phyloP scores from a whole-genome alignment of 192 early-diverging fungal species.

The Spinellus fusiger region DNA sequence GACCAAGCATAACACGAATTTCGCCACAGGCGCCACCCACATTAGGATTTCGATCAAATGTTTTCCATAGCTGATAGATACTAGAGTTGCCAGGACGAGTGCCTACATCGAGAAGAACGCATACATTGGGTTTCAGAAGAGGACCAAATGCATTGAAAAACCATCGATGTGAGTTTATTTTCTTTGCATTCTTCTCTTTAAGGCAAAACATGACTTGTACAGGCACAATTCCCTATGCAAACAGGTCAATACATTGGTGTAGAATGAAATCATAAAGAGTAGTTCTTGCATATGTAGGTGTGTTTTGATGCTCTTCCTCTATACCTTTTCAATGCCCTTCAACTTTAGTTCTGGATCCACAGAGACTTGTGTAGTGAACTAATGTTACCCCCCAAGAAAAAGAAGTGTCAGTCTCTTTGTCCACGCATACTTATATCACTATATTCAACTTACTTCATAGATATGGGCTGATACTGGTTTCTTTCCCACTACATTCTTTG shows the following conservation, averaged over 20 bases:
- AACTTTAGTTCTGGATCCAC: conserved; percentile 64
- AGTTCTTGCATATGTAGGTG: background rate
- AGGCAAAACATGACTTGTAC: conserved; percentile 73
- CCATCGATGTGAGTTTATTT: conserved; percentile 72
- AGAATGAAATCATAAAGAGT: background rate
- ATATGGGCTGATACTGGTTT: conserved; percentile 60
- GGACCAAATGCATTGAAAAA: conserved; percentile 73
- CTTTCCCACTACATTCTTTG: conserved; percentile 54
- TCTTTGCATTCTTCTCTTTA: conserved; percentile 79
- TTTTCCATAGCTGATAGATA: conserved; percentile 52
- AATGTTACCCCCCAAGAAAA: background rate
- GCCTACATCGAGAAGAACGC: conserved; percentile 68
- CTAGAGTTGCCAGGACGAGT: conserved; percentile 56
- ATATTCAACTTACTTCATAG: conserved; percentile 40
- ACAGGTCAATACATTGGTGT: background rate
- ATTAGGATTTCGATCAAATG: conserved; percentile 58
- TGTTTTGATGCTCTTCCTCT: background rate
- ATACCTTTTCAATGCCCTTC: conserved; percentile 49
- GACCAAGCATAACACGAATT: conserved; percentile 53
- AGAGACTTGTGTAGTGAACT: conserved; percentile 76
- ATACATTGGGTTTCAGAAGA: conserved; percentile 58
- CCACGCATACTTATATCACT: too few species aligned
- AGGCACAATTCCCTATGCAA: conserved; percentile 49
- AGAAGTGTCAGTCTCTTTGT: too few species aligned
- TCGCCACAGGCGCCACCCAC: conserved; percentile 80